Evolutionary conservation across 306 rosid genomes (phyloP), one percentile per base, ranked within the genome.

Genomic region (Lathyrus aphaca): DNA sequence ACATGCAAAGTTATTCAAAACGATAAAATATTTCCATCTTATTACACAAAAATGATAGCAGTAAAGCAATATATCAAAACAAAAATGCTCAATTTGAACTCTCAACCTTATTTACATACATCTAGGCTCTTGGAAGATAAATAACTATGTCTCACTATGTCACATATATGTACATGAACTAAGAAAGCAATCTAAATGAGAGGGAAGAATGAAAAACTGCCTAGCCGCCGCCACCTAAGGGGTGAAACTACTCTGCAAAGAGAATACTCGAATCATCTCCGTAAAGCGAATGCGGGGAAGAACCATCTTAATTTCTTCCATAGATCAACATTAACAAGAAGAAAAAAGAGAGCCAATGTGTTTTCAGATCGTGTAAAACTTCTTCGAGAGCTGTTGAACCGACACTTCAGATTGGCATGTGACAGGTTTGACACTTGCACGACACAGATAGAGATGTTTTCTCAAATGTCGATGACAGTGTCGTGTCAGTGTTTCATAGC

Each of bases 121-220:
- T 46, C 14, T 29, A 42, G 14, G 65, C 21, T 58, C 80, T 39
- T 49, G 57, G 39, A 48, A 71, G 46, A 54, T 73, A 64, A 56
- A 74, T 38, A 38, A 63, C 25, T 17, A n/a, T 25, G 71, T 39
- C 54, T 68, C 73, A 29, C 64, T 39, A 69, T 38, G 70, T 46
- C 61, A 58, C 48, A 45, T 70, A 50, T 80, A 66, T 80, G 54
- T 75, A 80, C 81, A 71, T 21, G 69, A 69, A 75, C 80, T 65
- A 71, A 58, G 64, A 68, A 65, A 75, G 18, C 42, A 50, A 65
- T 71, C 66, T 71, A 53, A 75, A 65, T 8, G 48, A 64, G 71
- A 64, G 32, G 56, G 65, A 30, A 66, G 54, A 56, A 62, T 16
- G 62, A 10, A 74, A 75, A 74, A 69, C 39, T 49, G 59, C 21